A percentile compares a stretch with the other conserved stretches of the same genome.
These are phyloP conservation scores for Citrus reticulata DNA, from an alignment of 345 rosid species.

Conservation along the genomic window DNA sequence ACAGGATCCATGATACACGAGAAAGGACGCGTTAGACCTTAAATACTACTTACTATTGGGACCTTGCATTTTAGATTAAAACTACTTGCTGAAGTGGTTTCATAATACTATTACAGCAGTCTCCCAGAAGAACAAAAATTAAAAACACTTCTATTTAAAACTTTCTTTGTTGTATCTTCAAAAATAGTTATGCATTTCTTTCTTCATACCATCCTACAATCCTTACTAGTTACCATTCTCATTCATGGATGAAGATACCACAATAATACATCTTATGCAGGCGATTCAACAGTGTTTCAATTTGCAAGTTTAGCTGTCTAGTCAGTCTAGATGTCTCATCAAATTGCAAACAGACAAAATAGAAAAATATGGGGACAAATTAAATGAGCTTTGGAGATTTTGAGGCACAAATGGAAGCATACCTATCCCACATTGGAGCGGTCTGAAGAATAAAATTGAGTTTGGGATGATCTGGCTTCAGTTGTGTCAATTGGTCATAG, in stretches of 20 bases:
- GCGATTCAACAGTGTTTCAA: background rate
- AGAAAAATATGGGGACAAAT: background rate
- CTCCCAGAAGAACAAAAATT: background rate
- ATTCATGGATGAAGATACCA: background rate
- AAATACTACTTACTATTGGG: too few species aligned
- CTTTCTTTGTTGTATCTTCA: background rate
- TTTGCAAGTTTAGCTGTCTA: background rate
- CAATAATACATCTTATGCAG: background rate
- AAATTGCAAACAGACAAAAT: background rate
- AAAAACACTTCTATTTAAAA: background rate
- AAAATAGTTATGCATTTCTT: background rate
- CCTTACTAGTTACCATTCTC: background rate
- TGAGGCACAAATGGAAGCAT: background rate
- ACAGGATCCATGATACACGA: too few species aligned
- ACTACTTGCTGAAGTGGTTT: too few species aligned
- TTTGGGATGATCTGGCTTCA: conserved; percentile 70
- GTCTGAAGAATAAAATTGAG: conserved; percentile 69
- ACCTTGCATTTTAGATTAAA: too few species aligned
- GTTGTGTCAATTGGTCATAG: conserved; percentile 61
- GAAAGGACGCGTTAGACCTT: too few species aligned
- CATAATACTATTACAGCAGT: background rate
- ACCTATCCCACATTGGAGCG: conserved; percentile 98
- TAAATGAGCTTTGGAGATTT: background rate
- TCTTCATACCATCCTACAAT: background rate
- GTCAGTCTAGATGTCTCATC: background rate